phyloP scores from a whole-genome alignment of 768 basidiomycete genomes.

The Russula abietina region DNA sequence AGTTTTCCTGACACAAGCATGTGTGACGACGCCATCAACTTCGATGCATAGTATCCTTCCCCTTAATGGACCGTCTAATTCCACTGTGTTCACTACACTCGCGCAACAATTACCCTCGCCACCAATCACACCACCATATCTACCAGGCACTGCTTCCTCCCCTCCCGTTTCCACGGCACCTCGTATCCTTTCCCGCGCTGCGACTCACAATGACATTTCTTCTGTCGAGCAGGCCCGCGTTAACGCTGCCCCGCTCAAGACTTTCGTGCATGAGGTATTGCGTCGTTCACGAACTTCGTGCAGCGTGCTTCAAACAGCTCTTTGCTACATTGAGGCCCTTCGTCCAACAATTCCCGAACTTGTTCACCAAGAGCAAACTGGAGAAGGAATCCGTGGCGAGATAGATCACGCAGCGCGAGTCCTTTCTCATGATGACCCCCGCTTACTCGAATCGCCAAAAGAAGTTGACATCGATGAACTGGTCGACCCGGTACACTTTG shows the following conservation, averaged over 20 bases:
- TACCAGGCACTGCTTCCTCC: slow-evolving; percentile 31
- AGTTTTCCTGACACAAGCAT: slow-evolving; percentile 41
- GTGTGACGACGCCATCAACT: slow-evolving; percentile 23
- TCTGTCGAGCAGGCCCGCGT: slow-evolving; percentile 24
- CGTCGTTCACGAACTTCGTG: slow-evolving; percentile 81
- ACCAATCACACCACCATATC: slow-evolving; percentile 44
- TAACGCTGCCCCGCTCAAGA: slow-evolving; percentile 54
- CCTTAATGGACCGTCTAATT: slow-evolving; percentile 26
- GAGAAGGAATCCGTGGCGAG: slow-evolving; percentile 39
- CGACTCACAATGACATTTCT: slow-evolving; percentile 28
- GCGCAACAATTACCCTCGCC: slow-evolving; percentile 50
- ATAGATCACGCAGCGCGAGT: slow-evolving; percentile 41
- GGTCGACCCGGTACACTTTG: slow-evolving; percentile 12
- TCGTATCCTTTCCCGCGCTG: slow-evolving; percentile 25
- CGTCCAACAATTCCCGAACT: slow-evolving; percentile 64
- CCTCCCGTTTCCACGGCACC: slow-evolving; percentile 29
- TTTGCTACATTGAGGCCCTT: slow-evolving; percentile 85
- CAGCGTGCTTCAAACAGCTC: slow-evolving; percentile 76
- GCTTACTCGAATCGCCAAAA: slow-evolving; percentile 33
- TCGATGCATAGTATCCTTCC: slow-evolving; percentile 25
- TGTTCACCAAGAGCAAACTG: slow-evolving; percentile 43
- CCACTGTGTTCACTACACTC: slow-evolving; percentile 25
- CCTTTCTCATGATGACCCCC: slow-evolving; percentile 34
- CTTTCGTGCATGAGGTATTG: slow-evolving; percentile 85
- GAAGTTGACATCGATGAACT: slow-evolving; percentile 31